Base-by-base conservation (phyloP, 2,329 filamentous ascomycete genomes). In the Xylariomycetidae sp. region DNA sequence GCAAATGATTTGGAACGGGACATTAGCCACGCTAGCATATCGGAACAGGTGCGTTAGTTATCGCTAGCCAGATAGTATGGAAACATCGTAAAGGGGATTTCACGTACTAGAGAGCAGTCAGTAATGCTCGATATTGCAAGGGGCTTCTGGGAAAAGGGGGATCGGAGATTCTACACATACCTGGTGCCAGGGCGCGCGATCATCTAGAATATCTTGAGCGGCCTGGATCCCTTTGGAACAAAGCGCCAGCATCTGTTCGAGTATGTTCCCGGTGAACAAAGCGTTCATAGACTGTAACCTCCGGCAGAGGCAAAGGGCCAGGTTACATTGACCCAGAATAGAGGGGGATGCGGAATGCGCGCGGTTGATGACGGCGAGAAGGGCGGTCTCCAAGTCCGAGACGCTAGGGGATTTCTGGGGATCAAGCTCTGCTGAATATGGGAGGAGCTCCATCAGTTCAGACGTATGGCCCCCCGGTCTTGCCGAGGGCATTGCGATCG, bases 1-100 rank as follows among this genome's bases (percentile, higher is more conserved):
- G 38, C 74, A 77, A 18, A 78, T 62, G 0, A 74, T 65, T 33
- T 78, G 74, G 40, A 79, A 79, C 0, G 74, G 74, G 0, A 78
- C 69, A 30, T 79, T 77, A 17, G 71, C 72, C 28, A 74, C 66
- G 37, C n/a, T n/a, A n/a, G n/a, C n/a, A n/a, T n/a, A n/a, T n/a
- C n/a, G n/a, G n/a, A n/a, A n/a, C n/a, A n/a, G n/a, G n/a, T n/a
- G n/a, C n/a, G n/a, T n/a, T n/a, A n/a, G n/a, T n/a, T n/a, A n/a
- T n/a, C n/a, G n/a, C n/a, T n/a, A n/a, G n/a, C n/a, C n/a, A n/a
- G n/a, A n/a, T n/a, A n/a, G n/a, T n/a, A n/a, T n/a, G n/a, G n/a
- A n/a, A n/a, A n/a, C n/a, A n/a, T n/a, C n/a, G n/a, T n/a, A n/a
- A n/a, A n/a, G n/a, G n/a, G n/a, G n/a, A n/a, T n/a, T n/a, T n/a